Base-by-base conservation (phyloP, 345 rosid genomes). In the Noccaea caerulescens region DNA sequence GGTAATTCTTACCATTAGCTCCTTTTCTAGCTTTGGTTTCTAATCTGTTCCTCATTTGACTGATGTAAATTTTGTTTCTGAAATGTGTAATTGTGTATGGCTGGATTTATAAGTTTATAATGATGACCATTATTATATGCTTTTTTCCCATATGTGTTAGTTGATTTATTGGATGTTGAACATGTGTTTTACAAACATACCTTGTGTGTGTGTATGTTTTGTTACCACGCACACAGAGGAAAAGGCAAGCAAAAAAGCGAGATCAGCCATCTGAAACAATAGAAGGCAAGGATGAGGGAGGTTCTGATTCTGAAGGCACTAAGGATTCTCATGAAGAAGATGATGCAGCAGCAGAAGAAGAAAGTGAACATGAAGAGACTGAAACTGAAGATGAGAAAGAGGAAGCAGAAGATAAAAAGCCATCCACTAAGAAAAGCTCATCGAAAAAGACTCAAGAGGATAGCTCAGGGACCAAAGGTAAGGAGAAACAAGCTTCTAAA, bases 361-460 rank as follows among this genome's bases (percentile, higher is more conserved):
- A 76, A 72, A 82, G 81, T 71, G 87, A 83, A 58, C 82, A 78
- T 12, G 85, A 80, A 59, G 83, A 82, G 37, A 49, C 41, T 65
- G 76, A 84, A 76, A 82, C 92, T 55, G 86, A 80, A 71, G 89
- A 86, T 59, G 90, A 70, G 39, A 63, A 84, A 51, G 96, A 83
- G 5, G 75, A 72, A 43, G 72, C 66, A 44, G 81, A 81, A 58
- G 85, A 59, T 55, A 58, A 62, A 46, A 81, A 75, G 58, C 41
- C 83, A 49, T 32, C 71, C 3, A 52, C 52, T 33, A 77, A 73
- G 69, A 88, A 82, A 77, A 51, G 79, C 77, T 67, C 82, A 69
- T 84, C 84, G 4, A 86, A 77, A 65, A 87, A 80, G 75, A 63
- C 18, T 39, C 71, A 27, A 18, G 82, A 78, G 70, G 89, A 82